Evolutionary conservation across 108 stramenopile species (phyloP).

Genomic region (Cyclostephanos tholiformis): DNA sequence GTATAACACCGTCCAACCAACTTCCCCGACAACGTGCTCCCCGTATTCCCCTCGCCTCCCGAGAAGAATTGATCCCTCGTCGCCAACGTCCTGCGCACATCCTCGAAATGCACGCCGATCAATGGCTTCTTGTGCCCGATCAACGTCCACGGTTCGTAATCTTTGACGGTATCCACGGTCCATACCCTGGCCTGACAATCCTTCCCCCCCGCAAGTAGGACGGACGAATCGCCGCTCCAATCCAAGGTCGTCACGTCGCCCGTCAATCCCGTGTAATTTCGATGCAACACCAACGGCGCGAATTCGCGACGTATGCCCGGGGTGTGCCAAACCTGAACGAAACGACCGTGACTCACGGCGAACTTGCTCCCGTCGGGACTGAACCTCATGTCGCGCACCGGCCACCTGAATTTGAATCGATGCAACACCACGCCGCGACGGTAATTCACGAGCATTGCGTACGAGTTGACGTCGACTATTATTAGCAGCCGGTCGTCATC

Average conservation of each 20-base stretch:
- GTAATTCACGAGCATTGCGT: slow-evolving; percentile 82
- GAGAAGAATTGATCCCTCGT: slow-evolving; percentile 48
- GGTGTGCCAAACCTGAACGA: slow-evolving; percentile 94
- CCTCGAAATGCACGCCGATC: slow-evolving; percentile 76
- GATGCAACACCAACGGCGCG: slow-evolving; percentile 89
- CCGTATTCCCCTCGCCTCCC: slow-evolving; percentile 32
- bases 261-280: slow-evolving; percentile 88
- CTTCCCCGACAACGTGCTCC: slow-evolving; percentile 30
- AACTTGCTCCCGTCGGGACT: slow-evolving; percentile 87
- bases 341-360: slow-evolving; percentile 90
- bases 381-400: slow-evolving; percentile 83
- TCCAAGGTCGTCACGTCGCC: slow-evolving; percentile 83
- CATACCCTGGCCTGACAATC: slow-evolving; percentile 90
- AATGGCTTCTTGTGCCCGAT: slow-evolving; percentile 84
- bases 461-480: slow-evolving; percentile 80
- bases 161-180: slow-evolving; percentile 79
- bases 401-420: slow-evolving; percentile 90
- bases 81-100: slow-evolving; percentile 38
- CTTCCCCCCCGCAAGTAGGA: slow-evolving; percentile 81
- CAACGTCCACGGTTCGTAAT: slow-evolving; percentile 82
- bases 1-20: slow-evolving; percentile 75
- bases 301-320: slow-evolving; percentile 89
- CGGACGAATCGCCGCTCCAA: slow-evolving; percentile 90
- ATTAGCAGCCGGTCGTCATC: slow-evolving; percentile 83
- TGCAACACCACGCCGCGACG: slow-evolving; percentile 90